Evolutionary conservation across 495 filamentous ascomycete species (phyloP).

Genomic region (Aspergillus bertholletiae): DNA sequence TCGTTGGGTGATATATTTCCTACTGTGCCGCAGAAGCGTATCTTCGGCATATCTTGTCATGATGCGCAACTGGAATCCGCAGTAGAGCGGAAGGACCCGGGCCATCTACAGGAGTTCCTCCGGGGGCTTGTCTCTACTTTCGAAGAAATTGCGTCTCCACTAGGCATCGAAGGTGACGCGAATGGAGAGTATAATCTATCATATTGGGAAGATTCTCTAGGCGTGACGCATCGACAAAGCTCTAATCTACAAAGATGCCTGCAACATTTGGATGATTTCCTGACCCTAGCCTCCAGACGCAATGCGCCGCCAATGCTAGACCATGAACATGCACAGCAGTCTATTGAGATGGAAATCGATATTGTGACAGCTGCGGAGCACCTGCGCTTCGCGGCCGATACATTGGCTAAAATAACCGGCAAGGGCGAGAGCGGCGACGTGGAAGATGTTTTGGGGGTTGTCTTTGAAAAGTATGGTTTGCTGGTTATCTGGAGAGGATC

Average conservation of each 20-base stretch:
- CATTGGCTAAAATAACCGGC: conserved; percentile 82
- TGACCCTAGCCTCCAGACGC: conserved; percentile 32
- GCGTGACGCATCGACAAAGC: conserved; percentile 85
- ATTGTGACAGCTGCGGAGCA: conserved; percentile 94
- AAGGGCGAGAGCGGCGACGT: conserved; percentile 86
- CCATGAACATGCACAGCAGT: conserved; percentile 29
- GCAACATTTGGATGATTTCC: conserved; percentile 65
- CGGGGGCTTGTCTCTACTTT: conserved; percentile 66
- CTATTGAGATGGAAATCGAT: conserved; percentile 53
- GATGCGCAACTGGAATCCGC: conserved; percentile 21
- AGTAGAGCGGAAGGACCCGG: conserved; percentile 45
- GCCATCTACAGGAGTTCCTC: conserved; percentile 66
- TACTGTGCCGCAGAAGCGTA: conserved; percentile 34
- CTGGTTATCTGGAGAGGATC: neutral
- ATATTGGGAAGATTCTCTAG: conserved; percentile 79
- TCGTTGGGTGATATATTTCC: conserved; percentile 30
- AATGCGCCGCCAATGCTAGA: neutral
- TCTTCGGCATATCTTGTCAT: conserved; percentile 71
- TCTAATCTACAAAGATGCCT: conserved; percentile 73
- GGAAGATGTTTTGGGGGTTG: conserved; percentile 93
- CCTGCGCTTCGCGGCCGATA: conserved; percentile 75
- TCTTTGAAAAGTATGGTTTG: conserved; percentile 83
- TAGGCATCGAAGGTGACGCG: conserved; percentile 34
- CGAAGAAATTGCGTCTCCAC: conserved; percentile 63
- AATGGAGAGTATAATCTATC: conserved; percentile 42